Evolutionary conservation across 345 rosid species (phyloP).

Genomic region (Aquilaria malaccensis): DNA sequence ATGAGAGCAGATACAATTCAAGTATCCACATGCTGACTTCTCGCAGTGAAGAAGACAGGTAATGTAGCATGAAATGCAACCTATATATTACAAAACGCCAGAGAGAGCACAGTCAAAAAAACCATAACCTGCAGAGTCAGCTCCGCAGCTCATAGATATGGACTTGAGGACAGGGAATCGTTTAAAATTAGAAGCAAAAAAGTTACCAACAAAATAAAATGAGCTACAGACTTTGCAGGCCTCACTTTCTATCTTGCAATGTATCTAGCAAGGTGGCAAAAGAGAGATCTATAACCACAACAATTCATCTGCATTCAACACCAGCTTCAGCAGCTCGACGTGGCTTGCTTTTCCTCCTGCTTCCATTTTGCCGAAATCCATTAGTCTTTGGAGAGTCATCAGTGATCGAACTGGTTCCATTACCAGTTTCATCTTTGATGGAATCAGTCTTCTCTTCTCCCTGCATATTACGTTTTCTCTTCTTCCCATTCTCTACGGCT

Average conservation of each 20-base stretch:
- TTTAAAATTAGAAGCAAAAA: conserved; percentile 23
- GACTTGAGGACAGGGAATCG: not conserved
- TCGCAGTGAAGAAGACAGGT: too few species aligned
- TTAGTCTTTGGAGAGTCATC: conserved; percentile 45
- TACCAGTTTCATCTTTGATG: conserved; percentile 45
- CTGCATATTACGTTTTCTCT: conserved; percentile 44
- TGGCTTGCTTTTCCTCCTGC: conserved; percentile 67
- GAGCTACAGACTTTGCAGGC: conserved; percentile 23
- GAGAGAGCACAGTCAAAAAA: too few species aligned
- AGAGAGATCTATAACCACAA: conserved; percentile 11
- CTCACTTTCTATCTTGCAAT: conserved; percentile 21
- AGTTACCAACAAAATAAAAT: conserved; percentile 10
- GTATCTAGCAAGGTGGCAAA: conserved; percentile 16
- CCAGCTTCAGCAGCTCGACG: conserved; percentile 70
- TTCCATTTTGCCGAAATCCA: conserved; percentile 61
- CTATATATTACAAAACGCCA: too few species aligned
- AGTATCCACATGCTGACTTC: too few species aligned
- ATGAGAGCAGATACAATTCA: too few species aligned
- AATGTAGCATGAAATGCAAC: too few species aligned
- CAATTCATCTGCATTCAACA: conserved; percentile 49
- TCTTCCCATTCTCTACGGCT: conserved; percentile 50
- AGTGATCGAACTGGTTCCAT: conserved; percentile 33
- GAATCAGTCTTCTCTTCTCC: conserved; percentile 43
- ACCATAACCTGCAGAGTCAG: too few species aligned
- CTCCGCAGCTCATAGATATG: too few species aligned